Conservation (phyloP, 164 flowering plant genomes). For the Stephania japonica region DNA sequence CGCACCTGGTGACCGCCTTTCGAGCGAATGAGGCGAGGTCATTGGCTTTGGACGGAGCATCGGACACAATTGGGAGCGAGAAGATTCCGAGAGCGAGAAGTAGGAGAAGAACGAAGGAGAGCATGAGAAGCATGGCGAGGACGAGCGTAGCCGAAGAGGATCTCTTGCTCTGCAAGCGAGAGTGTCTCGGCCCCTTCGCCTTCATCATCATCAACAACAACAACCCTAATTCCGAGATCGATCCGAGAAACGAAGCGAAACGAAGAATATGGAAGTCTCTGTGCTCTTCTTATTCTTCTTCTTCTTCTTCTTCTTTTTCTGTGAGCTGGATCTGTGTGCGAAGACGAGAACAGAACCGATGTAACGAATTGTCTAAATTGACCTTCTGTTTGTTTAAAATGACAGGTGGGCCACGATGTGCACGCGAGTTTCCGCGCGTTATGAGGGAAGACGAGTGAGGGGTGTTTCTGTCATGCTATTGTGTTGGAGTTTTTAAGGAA, state of each 20-base stretch:
- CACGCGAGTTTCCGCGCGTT: background rate
- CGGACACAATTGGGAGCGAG: conserved; percentile 43
- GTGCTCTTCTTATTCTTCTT: background rate
- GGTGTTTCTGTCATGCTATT: background rate
- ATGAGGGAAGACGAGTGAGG: background rate
- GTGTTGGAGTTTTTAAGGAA: background rate
- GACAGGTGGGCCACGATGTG: background rate
- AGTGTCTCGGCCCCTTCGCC: conserved; percentile 42
- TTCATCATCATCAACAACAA: conserved; percentile 32
- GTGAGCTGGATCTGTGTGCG: background rate
- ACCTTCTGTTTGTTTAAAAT: background rate
- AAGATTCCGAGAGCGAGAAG: conserved; percentile 67
- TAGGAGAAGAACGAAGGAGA: conserved; percentile 44
- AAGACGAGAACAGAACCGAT: background rate
- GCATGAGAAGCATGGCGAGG: conserved; percentile 43
- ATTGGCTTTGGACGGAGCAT: conserved; percentile 26
- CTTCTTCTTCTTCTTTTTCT: background rate
- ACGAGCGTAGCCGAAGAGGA: conserved; percentile 40
- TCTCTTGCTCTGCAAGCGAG: conserved; percentile 34
- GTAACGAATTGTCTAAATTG: background rate
- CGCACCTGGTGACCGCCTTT: conserved; percentile 21
- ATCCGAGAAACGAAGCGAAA: too few relatives aligned
- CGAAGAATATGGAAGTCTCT: too few relatives aligned
- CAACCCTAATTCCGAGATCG: too few relatives aligned
- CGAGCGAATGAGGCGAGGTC: conserved; percentile 52